Evolutionary conservation across 495 filamentous ascomycete species (phyloP), one percentile per base, ranked within the genome.

Genomic region (Annulohypoxylon nitens): DNA sequence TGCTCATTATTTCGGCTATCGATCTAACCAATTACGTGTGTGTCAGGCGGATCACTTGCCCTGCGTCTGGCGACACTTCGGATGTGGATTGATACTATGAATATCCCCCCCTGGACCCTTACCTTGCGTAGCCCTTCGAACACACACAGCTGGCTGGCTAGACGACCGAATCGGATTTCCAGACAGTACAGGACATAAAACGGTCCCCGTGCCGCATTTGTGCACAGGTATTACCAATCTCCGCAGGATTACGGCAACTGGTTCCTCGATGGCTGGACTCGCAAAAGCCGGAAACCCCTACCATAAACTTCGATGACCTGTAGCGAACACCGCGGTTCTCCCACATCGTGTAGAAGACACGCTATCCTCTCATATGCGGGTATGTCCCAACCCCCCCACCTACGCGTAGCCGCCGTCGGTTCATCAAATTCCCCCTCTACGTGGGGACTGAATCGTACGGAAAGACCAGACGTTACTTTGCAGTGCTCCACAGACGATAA

Each of bases 21-120:
- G 70, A 60, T 73, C 70, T 73, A 62, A 61, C 64, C 65, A 69
- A 70, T 74, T 70, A 60, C 62, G 67, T 63, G 66, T 26, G 53
- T 50, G 34, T 61, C 16, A 54, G 53, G 65, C 57, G 58, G 70
- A 73, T 68, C 64, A 69, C 60, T 60, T 64, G 53, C 64, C 70
- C 60, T 64, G 59, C 60, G 48, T 37, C 70, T 65, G 62, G 67
- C 62, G 33, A 70, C 57, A 62, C 53, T 45, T 67, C 68, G 64
- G 73, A 53, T 61, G 58, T 67, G 63, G 59, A 70, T 61, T 75
- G 69, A 9, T 72, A 57, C 69, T 73, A 73, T 75, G 69, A 69
- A 75, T 72, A 72, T 69, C 64, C 30, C 9, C 25, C 23, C 50
- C 50, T 26, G 14, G 25, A 5, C 10, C 50, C 50, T 20, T 64